phyloP scores from a whole-genome alignment of 345 rosid species.

The Citrus reticulata region DNA sequence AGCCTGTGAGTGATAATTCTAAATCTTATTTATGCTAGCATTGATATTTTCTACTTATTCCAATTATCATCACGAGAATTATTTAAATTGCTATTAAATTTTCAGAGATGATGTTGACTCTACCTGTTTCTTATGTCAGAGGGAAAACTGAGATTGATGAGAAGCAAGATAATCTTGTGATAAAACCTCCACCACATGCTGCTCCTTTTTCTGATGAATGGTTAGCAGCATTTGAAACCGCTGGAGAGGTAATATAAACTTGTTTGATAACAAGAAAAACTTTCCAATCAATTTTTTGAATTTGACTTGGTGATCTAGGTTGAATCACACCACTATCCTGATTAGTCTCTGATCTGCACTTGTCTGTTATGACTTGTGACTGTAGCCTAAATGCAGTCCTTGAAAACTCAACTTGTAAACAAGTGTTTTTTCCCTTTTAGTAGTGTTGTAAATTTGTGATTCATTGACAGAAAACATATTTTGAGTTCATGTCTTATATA shows the following conservation, averaged over 20 bases:
- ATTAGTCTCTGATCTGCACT: neutral
- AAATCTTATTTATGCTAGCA: slow-evolving; percentile 9
- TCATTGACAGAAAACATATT: neutral
- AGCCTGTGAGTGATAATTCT: slow-evolving; percentile 35
- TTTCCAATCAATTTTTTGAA: neutral
- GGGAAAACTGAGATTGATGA: slow-evolving; percentile 33
- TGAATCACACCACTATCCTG: neutral
- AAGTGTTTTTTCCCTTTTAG: too few relatives aligned
- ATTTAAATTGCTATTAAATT: neutral
- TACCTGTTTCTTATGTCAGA: slow-evolving; percentile 25
- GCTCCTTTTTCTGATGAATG: slow-evolving; percentile 93
- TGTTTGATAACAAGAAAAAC: neutral
- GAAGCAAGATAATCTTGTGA: slow-evolving; percentile 36
- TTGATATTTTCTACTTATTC: neutral
- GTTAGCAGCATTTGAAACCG: slow-evolving; percentile 90
- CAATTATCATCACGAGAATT: neutral
- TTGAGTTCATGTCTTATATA: neutral
- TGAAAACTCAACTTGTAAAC: neutral
- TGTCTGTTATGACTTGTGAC: neutral
- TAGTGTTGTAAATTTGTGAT: neutral
- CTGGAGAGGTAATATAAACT: slow-evolving; percentile 74
- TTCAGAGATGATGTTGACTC: neutral
- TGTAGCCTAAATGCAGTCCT: neutral
- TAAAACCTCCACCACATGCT: slow-evolving; percentile 58
- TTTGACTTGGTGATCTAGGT: neutral